A percentile compares a stretch with the other conserved stretches of the same genome.
Evolutionary conservation across 306 rosid genomes (phyloP).

Genomic region (Cucurbita moschata): DNA sequence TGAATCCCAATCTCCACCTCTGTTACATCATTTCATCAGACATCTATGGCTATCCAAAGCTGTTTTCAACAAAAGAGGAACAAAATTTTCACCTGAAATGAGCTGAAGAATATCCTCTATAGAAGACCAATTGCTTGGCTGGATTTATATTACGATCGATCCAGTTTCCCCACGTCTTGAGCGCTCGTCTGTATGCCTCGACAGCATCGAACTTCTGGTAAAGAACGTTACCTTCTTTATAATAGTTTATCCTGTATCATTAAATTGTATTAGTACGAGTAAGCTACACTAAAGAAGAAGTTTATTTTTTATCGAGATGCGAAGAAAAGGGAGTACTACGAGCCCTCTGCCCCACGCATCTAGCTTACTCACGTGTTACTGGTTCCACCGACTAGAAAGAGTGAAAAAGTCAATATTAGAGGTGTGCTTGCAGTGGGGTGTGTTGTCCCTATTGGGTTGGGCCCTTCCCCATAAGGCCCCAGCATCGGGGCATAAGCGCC

Average conservation of each 20-base stretch:
- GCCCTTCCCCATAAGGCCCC: too few relatives aligned
- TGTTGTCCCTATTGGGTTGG: too few relatives aligned
- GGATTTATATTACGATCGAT: slow-evolving; percentile 60
- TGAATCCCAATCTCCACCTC: slow-evolving; percentile 98
- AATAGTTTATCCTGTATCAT: slow-evolving; percentile 66
- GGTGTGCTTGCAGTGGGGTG: too few relatives aligned
- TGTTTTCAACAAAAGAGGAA: neutral
- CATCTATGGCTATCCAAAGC: neutral
- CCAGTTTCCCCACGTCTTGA: slow-evolving; percentile 86
- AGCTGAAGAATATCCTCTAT: slow-evolving; percentile 87
- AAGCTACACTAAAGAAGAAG: neutral
- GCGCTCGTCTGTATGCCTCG: slow-evolving; percentile 68
- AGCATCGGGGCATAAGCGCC: too few relatives aligned
- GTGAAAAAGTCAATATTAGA: too few relatives aligned
- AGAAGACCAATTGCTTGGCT: slow-evolving; percentile 52
- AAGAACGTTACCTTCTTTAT: slow-evolving; percentile 60
- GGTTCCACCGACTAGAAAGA: too few relatives aligned
- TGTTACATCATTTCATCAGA: slow-evolving; percentile 10
- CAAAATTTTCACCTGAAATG: slow-evolving; percentile 62
- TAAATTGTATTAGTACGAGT: neutral
- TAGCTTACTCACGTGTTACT: too few relatives aligned
- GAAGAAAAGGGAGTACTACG: too few relatives aligned
- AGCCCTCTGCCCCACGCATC: too few relatives aligned
- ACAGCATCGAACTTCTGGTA: slow-evolving; percentile 65
- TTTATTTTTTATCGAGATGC: neutral